These are phyloP conservation scores for Fusarium hostae DNA, from an alignment of 2,329 filamentous ascomycete species.

Conservation along the genomic window DNA sequence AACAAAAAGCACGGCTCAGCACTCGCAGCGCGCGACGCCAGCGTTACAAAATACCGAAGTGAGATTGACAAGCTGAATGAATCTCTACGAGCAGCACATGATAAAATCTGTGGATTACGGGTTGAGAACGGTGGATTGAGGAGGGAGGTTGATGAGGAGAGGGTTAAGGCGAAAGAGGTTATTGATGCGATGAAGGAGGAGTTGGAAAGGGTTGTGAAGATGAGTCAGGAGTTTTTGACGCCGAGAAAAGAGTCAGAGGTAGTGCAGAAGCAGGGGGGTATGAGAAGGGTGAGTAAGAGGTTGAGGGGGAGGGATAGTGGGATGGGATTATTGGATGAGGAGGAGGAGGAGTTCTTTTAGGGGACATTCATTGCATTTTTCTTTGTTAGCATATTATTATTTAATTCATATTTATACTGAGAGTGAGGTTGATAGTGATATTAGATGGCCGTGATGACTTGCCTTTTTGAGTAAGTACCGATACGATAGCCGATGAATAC, in stretches of 20 bases:
- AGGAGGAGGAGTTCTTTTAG: conserved; percentile 53
- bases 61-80: conserved; percentile 62
- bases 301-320: conserved; percentile 66
- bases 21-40: conserved; percentile 62
- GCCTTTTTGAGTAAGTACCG: neutral
- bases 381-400: conserved; percentile 40
- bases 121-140: conserved; percentile 58
- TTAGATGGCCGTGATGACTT: conserved; percentile 52
- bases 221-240: conserved; percentile 58
- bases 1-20: conserved; percentile 58
- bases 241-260: conserved; percentile 12
- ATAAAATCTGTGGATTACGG: conserved; percentile 57
- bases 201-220: conserved; percentile 59
- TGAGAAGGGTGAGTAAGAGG: conserved; percentile 46
- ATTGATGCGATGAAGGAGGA: conserved; percentile 64
- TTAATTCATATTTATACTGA: neutral
- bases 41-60: conserved; percentile 59
- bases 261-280: conserved; percentile 37
- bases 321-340: conserved; percentile 65
- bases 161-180: conserved; percentile 54
- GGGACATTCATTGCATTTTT: conserved; percentile 21
- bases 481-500: conserved; percentile 23
- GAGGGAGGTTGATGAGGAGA: conserved; percentile 52
- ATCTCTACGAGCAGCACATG: conserved; percentile 59
- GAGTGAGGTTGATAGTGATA: neutral